These are phyloP conservation scores for Tanacetum coccineum DNA, from an alignment of 129 eudicot genomes.

Conservation along the genomic window DNA sequence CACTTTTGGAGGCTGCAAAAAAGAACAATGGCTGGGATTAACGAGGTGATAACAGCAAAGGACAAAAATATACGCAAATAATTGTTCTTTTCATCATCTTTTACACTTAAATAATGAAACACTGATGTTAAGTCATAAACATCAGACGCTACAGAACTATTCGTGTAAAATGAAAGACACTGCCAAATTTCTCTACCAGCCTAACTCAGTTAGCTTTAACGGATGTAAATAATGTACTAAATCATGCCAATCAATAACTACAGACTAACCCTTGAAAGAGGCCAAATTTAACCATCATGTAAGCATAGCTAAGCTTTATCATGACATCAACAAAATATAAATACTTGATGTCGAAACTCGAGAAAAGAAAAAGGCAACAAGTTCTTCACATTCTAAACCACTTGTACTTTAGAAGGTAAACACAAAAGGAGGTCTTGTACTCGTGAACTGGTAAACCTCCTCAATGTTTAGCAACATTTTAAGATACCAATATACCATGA, in stretches of 20 bases:
- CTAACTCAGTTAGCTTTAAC: neutral
- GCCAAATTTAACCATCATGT: neutral
- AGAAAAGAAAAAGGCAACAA: neutral
- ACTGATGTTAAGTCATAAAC: constrained; percentile 11
- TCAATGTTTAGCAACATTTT: too few relatives aligned
- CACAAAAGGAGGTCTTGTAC: too few relatives aligned
- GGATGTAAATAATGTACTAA: neutral
- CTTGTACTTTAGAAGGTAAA: neutral
- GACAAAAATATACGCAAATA: constrained; percentile 4
- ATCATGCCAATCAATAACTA: constrained; percentile 8
- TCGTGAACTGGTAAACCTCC: too few relatives aligned
- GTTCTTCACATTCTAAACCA: neutral
- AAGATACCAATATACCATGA: too few relatives aligned
- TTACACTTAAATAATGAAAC: constrained; percentile 1
- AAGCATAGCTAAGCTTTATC: neutral
- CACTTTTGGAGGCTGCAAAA: constrained; percentile 76
- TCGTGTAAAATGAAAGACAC: neutral
- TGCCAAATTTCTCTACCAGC: neutral
- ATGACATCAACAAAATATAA: constrained; percentile 14
- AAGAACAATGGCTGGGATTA: too few relatives aligned
- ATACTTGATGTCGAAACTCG: neutral
- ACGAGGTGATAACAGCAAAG: neutral
- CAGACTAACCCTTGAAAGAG: constrained; percentile 8
- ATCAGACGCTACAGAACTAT: neutral
- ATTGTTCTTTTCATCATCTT: constrained; percentile 2